These are phyloP conservation scores for Aphanomyces invadans DNA, from an alignment of 352 stramenopile species.

Conservation along the genomic window DNA sequence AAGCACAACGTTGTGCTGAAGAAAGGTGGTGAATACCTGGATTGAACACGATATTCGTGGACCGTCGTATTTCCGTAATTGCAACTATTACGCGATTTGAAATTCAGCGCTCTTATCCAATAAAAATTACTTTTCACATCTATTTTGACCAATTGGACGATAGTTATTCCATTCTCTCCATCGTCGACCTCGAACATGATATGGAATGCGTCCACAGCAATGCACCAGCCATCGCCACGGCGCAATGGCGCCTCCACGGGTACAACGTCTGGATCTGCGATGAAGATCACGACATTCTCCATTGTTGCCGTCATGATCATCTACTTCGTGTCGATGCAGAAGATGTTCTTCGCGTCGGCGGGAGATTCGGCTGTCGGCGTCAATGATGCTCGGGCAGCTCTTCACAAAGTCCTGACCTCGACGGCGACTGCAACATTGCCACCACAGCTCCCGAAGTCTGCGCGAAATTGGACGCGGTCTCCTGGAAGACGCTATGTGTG, in stretches of 20 bases:
- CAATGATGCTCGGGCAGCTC: neutral
- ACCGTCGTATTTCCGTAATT: neutral
- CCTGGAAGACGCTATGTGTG: slow-evolving; percentile 22
- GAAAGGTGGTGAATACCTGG: slow-evolving; percentile 61
- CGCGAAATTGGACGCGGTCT: slow-evolving; percentile 7
- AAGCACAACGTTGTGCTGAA: slow-evolving; percentile 69
- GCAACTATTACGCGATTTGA: no score
- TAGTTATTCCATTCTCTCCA: no score
- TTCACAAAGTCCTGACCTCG: neutral
- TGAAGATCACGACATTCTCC: neutral
- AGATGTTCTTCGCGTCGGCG: neutral
- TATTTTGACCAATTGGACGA: slow-evolving; percentile 10
- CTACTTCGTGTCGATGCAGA: slow-evolving; percentile 14
- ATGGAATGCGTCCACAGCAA: neutral
- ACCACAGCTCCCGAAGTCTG: neutral
- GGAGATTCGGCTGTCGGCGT: no score
- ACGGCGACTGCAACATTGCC: neutral
- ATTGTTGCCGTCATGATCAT: slow-evolving; percentile 1
- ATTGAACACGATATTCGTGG: neutral
- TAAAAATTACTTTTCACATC: neutral
- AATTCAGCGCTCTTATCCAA: no score
- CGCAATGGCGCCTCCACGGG: neutral
- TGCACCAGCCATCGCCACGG: neutral
- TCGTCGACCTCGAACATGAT: neutral
- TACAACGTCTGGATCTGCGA: neutral